Conservation (phyloP, 2,329 filamentous ascomycete genomes). For the Pseudocercospora fuligena region DNA sequence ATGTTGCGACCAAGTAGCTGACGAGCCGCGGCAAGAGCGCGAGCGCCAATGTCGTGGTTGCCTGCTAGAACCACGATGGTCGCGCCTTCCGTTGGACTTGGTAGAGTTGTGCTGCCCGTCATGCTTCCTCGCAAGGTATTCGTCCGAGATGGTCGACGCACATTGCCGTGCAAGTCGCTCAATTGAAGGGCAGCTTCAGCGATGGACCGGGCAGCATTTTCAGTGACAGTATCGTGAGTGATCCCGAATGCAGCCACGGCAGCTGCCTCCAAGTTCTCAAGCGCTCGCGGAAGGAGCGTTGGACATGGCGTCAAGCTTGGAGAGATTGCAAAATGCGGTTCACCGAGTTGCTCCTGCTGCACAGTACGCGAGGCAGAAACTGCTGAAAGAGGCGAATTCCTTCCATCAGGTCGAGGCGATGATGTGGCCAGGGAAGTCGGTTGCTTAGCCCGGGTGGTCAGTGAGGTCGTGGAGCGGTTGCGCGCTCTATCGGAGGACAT, state of each 20-base stretch:
- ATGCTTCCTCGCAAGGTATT: constrained; percentile 62
- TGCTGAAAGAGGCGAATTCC: constrained; percentile 38
- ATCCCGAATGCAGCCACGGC: constrained; percentile 85
- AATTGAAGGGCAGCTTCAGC: constrained; percentile 74
- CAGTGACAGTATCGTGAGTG: constrained; percentile 86
- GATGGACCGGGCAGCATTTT: constrained; percentile 87
- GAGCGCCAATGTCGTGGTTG: constrained; percentile 88
- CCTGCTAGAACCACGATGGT: constrained; percentile 82
- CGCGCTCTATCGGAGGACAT: constrained; percentile 37
- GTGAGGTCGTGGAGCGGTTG: constrained; percentile 32
- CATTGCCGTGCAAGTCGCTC: constrained; percentile 31
- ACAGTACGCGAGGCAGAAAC: constrained; percentile 29
- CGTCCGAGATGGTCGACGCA: constrained; percentile 36
- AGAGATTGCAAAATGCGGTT: constrained; percentile 57
- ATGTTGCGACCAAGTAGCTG: constrained; percentile 84
- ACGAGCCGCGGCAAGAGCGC: constrained; percentile 82
- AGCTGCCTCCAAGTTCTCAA: constrained; percentile 90
- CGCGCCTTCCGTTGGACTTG: constrained; percentile 49
- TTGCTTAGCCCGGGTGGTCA: constrained; percentile 28
- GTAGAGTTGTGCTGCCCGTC: constrained; percentile 61
- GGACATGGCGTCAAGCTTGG: constrained; percentile 61
- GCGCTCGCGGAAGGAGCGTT: constrained; percentile 72
- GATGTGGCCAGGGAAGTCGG: constrained; percentile 32
- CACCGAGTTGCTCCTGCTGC: constrained; percentile 29
- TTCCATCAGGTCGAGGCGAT: constrained; percentile 37